Conservation (phyloP, 805 yeast genomes). For the Citeromyces matritensis region DNA sequence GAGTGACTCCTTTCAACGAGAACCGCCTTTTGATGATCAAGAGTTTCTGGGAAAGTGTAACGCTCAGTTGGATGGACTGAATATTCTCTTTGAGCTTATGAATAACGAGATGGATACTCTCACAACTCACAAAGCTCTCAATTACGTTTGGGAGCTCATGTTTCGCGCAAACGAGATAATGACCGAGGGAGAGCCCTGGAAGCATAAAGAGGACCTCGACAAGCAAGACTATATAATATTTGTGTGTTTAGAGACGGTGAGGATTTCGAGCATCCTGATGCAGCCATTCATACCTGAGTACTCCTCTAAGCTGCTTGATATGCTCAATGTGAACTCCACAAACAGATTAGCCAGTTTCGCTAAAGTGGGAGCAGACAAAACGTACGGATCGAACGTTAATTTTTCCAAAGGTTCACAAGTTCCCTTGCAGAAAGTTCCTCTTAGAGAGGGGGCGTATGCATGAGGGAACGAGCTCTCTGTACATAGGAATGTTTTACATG, state of each 20-base stretch:
- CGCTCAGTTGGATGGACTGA: constrained; percentile 6
- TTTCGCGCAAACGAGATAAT: constrained; percentile 51
- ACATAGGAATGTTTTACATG: constrained; percentile 1
- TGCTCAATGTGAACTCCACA: constrained; percentile 34
- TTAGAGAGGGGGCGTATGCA: constrained; percentile 5
- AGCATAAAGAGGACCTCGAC: constrained; percentile 15
- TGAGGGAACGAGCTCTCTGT: too few relatives aligned
- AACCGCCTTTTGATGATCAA: constrained; percentile 7
- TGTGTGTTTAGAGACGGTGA: constrained; percentile 52
- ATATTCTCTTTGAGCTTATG: constrained; percentile 18
- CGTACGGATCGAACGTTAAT: constrained; percentile 39
- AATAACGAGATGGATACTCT: constrained; percentile 25
- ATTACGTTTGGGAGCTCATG: constrained; percentile 41
- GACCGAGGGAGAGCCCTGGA: constrained; percentile 72
- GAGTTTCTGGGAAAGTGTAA: constrained; percentile 6
- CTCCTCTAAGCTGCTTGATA: constrained; percentile 38
- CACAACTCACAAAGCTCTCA: constrained; percentile 40
- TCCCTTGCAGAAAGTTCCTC: constrained; percentile 12
- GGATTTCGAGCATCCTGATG: constrained; percentile 52
- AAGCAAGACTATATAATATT: constrained; percentile 42
- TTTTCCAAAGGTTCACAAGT: constrained; percentile 15
- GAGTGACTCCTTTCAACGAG: background rate
- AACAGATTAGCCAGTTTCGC: constrained; percentile 30
- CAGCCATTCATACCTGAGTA: constrained; percentile 65
- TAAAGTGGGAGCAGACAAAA: constrained; percentile 36